Evolutionary conservation across 2,329 filamentous ascomycete species (phyloP), one percentile per base, ranked within the genome.

Genomic region (Bipolaris gigantea): DNA sequence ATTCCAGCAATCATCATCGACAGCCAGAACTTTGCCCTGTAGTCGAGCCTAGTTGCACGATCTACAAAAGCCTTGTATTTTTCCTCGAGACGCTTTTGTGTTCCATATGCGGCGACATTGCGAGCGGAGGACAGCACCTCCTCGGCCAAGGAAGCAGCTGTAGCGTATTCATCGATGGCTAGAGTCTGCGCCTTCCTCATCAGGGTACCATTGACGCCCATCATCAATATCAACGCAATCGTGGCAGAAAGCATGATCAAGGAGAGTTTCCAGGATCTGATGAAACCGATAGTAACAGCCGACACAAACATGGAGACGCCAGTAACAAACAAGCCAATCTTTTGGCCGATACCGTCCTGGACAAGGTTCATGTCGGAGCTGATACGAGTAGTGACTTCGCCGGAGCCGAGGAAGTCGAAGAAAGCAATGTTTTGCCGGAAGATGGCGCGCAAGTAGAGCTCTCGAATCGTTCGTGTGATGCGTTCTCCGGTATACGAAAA

Each of bases 341-440:
- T 75, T 44, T 74, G 71, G 10, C 72, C 71, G 43, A 99, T 90
- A 53, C 92, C 94, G 62, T 97, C 92, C 74, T 97, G 93, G 48
- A 99, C 88, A 49, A 96, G 77, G 67, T 96, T 97, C 57, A 92
- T 96, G 73, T 97, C 93, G 18, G 92, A 88, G 0, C 93, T 97
- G 69, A 99, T 97, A 59, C 92, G 87, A 1, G 93, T 97, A 0
- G 93, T 97, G 57, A 97, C 89, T 77, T 97, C 94, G 59, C 94
- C 94, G 23, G 93, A 90, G 47, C 94, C 94, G 10, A 97, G 82
- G 70, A 95, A 95, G 75, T 99, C 94, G 50, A 76, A 76, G 56
- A 74, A 76, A 9, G 71, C 74, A 36, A 76, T 74, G 50, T 76
- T 76, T 46, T 76, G 74, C 10, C 73, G 64, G 49, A 76, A 73